Percentiles rank a stretch among this genome's conserved stretches.
These are phyloP conservation scores for Allomyces macrogynus DNA, from an alignment of 192 early-diverging fungal genomes.

Conservation along the genomic window DNA sequence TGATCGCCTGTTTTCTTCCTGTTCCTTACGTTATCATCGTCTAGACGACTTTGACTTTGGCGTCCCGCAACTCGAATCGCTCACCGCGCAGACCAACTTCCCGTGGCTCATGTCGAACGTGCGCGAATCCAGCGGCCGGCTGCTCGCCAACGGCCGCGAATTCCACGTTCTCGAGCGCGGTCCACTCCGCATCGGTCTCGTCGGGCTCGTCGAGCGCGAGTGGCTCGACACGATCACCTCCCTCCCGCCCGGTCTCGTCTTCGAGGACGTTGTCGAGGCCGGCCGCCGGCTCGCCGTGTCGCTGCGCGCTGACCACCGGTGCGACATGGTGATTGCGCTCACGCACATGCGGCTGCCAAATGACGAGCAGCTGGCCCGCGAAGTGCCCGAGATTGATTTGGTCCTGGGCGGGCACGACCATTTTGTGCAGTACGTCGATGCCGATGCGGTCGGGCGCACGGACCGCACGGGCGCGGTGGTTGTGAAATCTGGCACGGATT, in stretches of 20 bases:
- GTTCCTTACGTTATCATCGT: not conserved
- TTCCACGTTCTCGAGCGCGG: constrained; percentile 22
- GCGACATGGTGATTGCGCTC: constrained; percentile 46
- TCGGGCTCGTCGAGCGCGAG: constrained; percentile 50
- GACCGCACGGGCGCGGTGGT: not conserved
- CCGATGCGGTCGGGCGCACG: not conserved
- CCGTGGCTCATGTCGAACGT: constrained; percentile 55
- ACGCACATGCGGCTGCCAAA: constrained; percentile 53
- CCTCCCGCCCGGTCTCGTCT: constrained; percentile 30
- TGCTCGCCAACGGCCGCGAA: constrained; percentile 12
- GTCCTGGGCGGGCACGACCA: constrained; percentile 32
- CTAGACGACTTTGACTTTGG: constrained; percentile 50
- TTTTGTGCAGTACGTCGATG: not conserved
- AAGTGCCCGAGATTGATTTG: constrained; percentile 33
- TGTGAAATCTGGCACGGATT: not conserved
- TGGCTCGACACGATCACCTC: constrained; percentile 46
- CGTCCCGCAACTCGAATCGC: constrained; percentile 21
- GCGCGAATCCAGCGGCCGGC: constrained; percentile 14
- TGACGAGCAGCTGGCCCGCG: constrained; percentile 31
- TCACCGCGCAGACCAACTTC: constrained; percentile 32
- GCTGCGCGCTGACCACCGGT: constrained; percentile 17
- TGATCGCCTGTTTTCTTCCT: no score
- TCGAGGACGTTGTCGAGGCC: constrained; percentile 28
- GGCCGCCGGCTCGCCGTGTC: constrained; percentile 16
- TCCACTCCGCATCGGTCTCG: constrained; percentile 34